A percentile compares a stretch with the other conserved stretches of the same genome.
Evolutionary conservation across 805 yeast genomes (phyloP).

Genomic region (Starmerella potacharoeniae): DNA sequence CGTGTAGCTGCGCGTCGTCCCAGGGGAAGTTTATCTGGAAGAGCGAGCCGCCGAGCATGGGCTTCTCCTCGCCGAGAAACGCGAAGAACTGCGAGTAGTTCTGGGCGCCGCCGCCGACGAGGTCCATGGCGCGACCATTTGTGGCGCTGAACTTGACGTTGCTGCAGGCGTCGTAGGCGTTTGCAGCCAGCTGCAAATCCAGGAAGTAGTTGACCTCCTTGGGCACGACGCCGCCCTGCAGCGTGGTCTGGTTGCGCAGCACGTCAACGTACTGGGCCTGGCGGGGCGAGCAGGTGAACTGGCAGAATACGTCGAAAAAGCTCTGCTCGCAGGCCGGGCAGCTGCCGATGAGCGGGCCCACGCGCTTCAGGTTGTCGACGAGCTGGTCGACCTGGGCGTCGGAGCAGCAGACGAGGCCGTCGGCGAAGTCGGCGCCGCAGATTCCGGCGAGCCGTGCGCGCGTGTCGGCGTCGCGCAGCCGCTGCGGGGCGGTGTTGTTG

Average conservation of each 20-base stretch:
- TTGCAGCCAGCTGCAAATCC: constrained; percentile 46
- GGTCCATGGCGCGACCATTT: constrained; percentile 92
- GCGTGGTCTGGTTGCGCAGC: constrained; percentile 39
- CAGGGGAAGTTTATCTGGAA: constrained; percentile 76
- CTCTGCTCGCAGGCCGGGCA: constrained; percentile 90
- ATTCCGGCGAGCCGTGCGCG: constrained; percentile 38
- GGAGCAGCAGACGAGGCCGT: constrained; percentile 57
- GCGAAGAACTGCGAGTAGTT: constrained; percentile 62
- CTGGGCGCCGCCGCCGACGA: constrained; percentile 94
- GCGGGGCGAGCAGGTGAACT: constrained; percentile 79
- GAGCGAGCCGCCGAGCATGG: constrained; percentile 88
- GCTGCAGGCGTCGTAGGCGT: constrained; percentile 73
- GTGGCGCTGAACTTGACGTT: constrained; percentile 87
- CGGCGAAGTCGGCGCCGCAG: constrained; percentile 56
- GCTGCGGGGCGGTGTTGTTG: constrained; percentile 38
- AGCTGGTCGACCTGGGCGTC: constrained; percentile 44
- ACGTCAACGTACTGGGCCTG: constrained; percentile 68
- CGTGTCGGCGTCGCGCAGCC: constrained; percentile 36
- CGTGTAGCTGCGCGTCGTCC: constrained; percentile 23
- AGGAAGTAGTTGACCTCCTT: constrained; percentile 58
- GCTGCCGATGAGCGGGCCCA: constrained; percentile 69
- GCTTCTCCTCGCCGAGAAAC: constrained; percentile 90
- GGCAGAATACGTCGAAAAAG: constrained; percentile 69
- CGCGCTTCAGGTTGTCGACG: constrained; percentile 53
- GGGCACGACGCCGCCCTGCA: constrained; percentile 48